Evolutionary conservation across 1,139 yeast genomes (phyloP), one percentile per base, ranked within the genome.

Genomic region (Geotrichum aggregatum): DNA sequence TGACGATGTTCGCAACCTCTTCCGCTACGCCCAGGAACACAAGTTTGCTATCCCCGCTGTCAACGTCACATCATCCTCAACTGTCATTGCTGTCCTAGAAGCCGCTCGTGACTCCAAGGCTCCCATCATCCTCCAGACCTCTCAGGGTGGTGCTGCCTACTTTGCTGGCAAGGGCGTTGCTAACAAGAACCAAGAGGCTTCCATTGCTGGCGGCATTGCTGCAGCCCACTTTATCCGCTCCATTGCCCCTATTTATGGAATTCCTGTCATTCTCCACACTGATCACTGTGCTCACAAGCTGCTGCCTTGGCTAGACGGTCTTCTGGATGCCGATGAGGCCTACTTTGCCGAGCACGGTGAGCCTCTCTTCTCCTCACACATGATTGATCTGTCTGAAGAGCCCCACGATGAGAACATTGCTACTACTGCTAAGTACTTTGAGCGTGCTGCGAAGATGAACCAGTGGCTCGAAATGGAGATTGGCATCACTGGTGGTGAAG

Each of bases 401-500:
- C 65, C 87, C 59, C 97, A 92, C 73, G 95, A 87, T 59, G 94
- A 85, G 77, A 92, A 92, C 86, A 92, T 92, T 68, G 84, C 81
- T 61, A 84, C 87, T 63, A 91, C 98, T 80, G 95, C 76, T 74
- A 84, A 87, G 78, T 92, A 92, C 83, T 91, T 92, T 77, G 78
- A 78, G 73, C 87, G 95, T 76, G 89, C 88, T 83, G 78, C 95
- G 72, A 89, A 87, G 77, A 80, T 91, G 82, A 79, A 82, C 78
- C 98, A 92, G 79, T 92, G 92, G 92, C 83, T 92, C 72, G 98
- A 92, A 82, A 92, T 92, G 98, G 98, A 92, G 80, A 92, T 92
- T 72, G 98, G 98, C 83, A 92, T 92, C 82, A 92, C 98, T 72
- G 98, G 98, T 77, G 98, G 98, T 84, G 98, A 92, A 79, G 98